phyloP scores from a whole-genome alignment of 352 stramenopile species.

The Phytophthora cryptogea region DNA sequence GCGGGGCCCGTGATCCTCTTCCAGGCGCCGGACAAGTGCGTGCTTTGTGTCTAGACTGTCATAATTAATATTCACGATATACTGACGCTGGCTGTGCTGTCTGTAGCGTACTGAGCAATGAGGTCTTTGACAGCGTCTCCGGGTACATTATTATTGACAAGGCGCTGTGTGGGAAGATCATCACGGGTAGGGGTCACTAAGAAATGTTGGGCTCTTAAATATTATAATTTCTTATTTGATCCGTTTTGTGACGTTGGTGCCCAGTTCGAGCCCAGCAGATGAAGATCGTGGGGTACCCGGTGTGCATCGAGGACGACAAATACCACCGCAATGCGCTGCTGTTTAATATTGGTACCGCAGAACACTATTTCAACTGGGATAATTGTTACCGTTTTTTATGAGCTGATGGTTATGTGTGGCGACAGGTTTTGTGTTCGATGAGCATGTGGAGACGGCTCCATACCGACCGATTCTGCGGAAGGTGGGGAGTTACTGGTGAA shows the following conservation, averaged over 20 bases:
- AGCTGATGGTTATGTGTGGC: background rate
- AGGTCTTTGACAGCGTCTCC: conserved; percentile 87
- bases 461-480: conserved; percentile 88
- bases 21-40: conserved; percentile 82
- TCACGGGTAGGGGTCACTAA: conserved; percentile 43
- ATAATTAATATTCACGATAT: background rate
- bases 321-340: conserved; percentile 89
- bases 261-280: conserved; percentile 75
- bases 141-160: conserved; percentile 92
- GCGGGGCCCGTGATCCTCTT: conserved; percentile 90
- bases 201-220: background rate
- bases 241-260: background rate
- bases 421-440: conserved; percentile 82
- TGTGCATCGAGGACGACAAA: conserved; percentile 91
- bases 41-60: conserved; percentile 6
- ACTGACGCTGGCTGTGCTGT: conserved; percentile 3
- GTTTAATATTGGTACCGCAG: conserved; percentile 77
- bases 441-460: conserved; percentile 70
- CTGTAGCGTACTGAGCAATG: conserved; percentile 73
- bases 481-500: conserved; percentile 12
- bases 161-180: conserved; percentile 86
- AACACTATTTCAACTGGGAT: background rate
- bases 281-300: conserved; percentile 87
- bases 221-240: conserved; percentile 4
- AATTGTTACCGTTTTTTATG: background rate